Evolutionary conservation across 768 basidiomycete species (phyloP), one percentile per base, ranked within the genome.

Genomic region (Lyophyllum shimeji): DNA sequence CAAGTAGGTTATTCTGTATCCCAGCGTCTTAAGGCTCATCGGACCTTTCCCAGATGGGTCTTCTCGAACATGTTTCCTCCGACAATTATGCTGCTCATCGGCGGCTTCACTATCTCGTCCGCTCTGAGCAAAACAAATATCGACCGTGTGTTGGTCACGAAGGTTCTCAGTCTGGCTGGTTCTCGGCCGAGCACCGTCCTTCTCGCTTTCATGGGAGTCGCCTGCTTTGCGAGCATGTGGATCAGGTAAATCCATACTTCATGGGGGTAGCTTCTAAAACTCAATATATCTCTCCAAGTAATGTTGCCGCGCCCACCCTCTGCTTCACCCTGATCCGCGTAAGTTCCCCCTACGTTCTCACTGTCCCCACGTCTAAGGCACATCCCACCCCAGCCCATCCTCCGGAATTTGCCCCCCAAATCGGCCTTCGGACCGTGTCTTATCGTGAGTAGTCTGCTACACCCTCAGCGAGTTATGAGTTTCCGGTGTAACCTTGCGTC

Each of bases 191-290:
- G 83, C 58, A 87, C 82, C 0, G 95, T 99, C 3, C 76, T 99
- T 7, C 81, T 99, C 44, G 88, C 93, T 0, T 92, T 98, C 69
- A 98, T 98, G 97, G 85, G 78, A 43, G 95, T 99, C 17, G 90
- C 95, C 1, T 98, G 95, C 66, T 99, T 99, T 68, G 94, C 95
- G 2, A 95, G 92, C 71, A 99, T 98, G 96, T 98, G 95, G 97
- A 98, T 99, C 65, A 95, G 90, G 89, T 88, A 53, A 72, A 60
- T 48, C 39, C n/a, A 9, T 55, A 12, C 31, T 11, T 43, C 42
- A 39, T 43, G 21, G 20, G n/a, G 39, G 39, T 44, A 21, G n/a
- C 48, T 9, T 5, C 24, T 44, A 18, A 5, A 40, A 53, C 62
- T 53, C 52, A n/a, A 60, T 60, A 46, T 56, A 45, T 58, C 50